These are phyloP conservation scores for Pestalotiopsis sp. DNA, from an alignment of 2,329 filamentous ascomycete species.

Conservation along the genomic window DNA sequence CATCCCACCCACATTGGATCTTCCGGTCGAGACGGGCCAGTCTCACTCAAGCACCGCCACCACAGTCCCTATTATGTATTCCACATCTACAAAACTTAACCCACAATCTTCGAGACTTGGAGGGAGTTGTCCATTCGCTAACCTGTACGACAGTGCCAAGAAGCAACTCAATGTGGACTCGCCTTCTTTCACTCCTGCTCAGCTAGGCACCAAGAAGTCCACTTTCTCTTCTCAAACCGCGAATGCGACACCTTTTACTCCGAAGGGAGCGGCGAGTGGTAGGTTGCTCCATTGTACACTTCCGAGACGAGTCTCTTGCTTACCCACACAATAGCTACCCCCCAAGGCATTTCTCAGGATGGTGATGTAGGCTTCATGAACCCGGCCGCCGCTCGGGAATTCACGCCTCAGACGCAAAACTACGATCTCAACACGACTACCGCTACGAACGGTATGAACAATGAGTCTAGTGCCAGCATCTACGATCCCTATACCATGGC, in stretches of 20 bases:
- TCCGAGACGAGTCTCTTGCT: conserved; percentile 1
- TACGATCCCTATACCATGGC: conserved; percentile 70
- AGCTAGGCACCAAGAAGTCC: conserved; percentile 63
- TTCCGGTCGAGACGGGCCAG: neutral
- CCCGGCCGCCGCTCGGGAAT: conserved; percentile 59
- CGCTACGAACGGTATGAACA: conserved; percentile 48
- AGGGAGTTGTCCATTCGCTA: conserved; percentile 21
- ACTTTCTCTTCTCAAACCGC: conserved; percentile 88
- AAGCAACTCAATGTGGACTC: conserved; percentile 94
- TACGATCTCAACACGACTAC: conserved; percentile 51
- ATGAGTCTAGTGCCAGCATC: conserved; percentile 45
- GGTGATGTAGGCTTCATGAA: conserved; percentile 53
- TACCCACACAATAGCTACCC: conserved; percentile 31
- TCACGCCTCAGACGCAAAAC: conserved; percentile 52
- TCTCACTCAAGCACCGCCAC: neutral
- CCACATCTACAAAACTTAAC: neutral
- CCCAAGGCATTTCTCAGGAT: conserved; percentile 43
- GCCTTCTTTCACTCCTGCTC: conserved; percentile 84
- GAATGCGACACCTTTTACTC: conserved; percentile 86
- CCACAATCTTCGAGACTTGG: neutral
- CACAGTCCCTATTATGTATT: neutral
- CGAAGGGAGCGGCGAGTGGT: conserved; percentile 53
- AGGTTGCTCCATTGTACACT: neutral
- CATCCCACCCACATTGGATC: neutral
- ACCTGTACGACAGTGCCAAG: conserved; percentile 51